Evolutionary conservation across 768 basidiomycete species (phyloP).

Genomic region (Lentinula detonsa): DNA sequence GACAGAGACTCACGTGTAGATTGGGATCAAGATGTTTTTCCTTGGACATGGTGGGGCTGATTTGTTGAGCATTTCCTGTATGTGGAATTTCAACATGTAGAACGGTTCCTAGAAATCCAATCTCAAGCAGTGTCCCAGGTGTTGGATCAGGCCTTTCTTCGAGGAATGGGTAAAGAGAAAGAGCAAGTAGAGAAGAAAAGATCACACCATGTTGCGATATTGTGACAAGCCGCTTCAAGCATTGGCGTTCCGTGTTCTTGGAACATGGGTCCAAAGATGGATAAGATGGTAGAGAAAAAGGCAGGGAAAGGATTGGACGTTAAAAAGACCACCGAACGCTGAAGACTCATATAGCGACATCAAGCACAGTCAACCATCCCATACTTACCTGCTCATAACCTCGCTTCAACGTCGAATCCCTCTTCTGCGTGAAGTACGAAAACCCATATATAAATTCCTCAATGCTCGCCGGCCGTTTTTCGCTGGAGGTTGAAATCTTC

Average conservation of each 20-base stretch:
- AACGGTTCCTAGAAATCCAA: slow-evolving; percentile 80
- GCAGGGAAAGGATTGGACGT: slow-evolving; percentile 78
- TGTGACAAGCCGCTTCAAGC: slow-evolving; percentile 82
- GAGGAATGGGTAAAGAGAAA: slow-evolving; percentile 17
- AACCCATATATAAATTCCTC: slow-evolving; percentile 78
- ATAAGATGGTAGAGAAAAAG: slow-evolving; percentile 65
- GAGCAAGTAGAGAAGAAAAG: slow-evolving; percentile 1
- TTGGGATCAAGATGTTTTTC: slow-evolving; percentile 46
- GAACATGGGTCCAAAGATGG: slow-evolving; percentile 69
- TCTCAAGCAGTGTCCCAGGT: slow-evolving; percentile 61
- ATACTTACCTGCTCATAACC: slow-evolving; percentile 70
- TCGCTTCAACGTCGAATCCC: slow-evolving; percentile 60
- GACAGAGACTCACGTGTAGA: slow-evolving; percentile 35
- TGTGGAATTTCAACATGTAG: slow-evolving; percentile 69
- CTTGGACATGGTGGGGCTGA: slow-evolving; percentile 47
- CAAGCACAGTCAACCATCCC: neutral
- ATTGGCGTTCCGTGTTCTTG: slow-evolving; percentile 70
- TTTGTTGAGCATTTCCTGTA: slow-evolving; percentile 55
- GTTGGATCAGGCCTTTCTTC: slow-evolving; percentile 75
- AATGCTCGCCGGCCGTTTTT: slow-evolving; percentile 29
- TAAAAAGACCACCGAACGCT: slow-evolving; percentile 80
- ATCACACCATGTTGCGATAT: slow-evolving; percentile 77
- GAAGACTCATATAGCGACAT: slow-evolving; percentile 11
- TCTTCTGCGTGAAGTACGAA: slow-evolving; percentile 68
- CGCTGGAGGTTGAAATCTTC: slow-evolving; percentile 15